Evolutionary conservation across 139 green algal genomes (phyloP).

Genomic region (Diplosphaera chodatii): DNA sequence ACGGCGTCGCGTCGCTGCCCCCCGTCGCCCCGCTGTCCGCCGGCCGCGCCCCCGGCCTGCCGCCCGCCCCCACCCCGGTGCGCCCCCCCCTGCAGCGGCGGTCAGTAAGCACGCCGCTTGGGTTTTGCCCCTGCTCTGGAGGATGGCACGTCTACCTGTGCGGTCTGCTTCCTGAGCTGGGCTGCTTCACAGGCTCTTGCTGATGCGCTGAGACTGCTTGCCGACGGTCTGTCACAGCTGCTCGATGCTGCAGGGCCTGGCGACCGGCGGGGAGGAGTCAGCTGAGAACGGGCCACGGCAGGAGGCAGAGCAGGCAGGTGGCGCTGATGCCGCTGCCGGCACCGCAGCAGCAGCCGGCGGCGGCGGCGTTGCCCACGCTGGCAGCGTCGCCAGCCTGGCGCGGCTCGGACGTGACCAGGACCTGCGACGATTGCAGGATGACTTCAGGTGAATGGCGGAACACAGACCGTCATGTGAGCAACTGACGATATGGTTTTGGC

Average conservation of each 20-base stretch:
- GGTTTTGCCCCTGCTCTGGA: too few relatives aligned
- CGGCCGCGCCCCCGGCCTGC: background rate
- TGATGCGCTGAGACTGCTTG: too few relatives aligned
- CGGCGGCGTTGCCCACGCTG: slow-evolving; percentile 10
- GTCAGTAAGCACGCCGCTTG: slow-evolving; percentile 13
- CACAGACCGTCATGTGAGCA: background rate
- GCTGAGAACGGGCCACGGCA: background rate
- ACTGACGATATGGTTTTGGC: background rate
- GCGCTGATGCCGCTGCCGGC: too few relatives aligned
- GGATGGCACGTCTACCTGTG: too few relatives aligned
- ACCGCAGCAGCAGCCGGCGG: background rate
- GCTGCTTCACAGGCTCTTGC: too few relatives aligned
- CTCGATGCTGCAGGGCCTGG: background rate
- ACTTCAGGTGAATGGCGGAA: slow-evolving; percentile 4
- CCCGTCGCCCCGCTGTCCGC: background rate
- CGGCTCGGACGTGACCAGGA: slow-evolving; percentile 18
- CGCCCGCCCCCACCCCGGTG: slow-evolving; percentile 22
- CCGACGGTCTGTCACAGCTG: too few relatives aligned
- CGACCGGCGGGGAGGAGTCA: background rate
- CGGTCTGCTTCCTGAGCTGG: too few relatives aligned
- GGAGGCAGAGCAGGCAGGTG: background rate
- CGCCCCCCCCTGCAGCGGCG: slow-evolving; percentile 12
- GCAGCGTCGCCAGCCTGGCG: slow-evolving; percentile 28
- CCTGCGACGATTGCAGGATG: slow-evolving; percentile 24
- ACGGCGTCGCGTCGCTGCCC: background rate